These are phyloP conservation scores for Hypoxylon perforatum DNA, from an alignment of 495 filamentous ascomycete species.

Conservation along the genomic window DNA sequence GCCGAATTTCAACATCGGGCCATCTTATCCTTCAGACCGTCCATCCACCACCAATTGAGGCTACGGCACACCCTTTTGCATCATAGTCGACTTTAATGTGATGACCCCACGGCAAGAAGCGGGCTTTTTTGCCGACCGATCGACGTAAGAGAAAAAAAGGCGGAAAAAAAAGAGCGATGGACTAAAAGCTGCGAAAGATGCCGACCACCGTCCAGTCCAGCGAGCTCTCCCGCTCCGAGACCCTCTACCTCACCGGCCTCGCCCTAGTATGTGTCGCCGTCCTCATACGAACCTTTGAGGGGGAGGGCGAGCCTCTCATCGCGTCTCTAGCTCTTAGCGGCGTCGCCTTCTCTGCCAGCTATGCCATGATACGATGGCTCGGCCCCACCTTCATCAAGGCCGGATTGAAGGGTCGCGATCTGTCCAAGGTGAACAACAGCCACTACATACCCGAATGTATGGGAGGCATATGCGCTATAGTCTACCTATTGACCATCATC, in stretches of 20 bases:
- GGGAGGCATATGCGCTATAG: conserved; percentile 93
- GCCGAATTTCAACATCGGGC: conserved; percentile 4
- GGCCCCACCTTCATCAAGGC: conserved; percentile 88
- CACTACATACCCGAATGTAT: conserved; percentile 93
- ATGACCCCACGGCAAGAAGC: conserved; percentile 11
- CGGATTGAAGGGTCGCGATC: conserved; percentile 89
- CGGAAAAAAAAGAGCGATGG: conserved; percentile 18
- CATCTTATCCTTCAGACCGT: conserved; percentile 22
- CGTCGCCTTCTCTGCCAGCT: conserved; percentile 82
- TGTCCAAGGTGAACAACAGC: conserved; percentile 77
- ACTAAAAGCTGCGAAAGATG: conserved; percentile 50
- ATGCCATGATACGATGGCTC: conserved; percentile 92
- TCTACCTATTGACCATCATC: conserved; percentile 88
- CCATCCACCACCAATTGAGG: conserved; percentile 25
- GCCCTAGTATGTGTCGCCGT: conserved; percentile 76
- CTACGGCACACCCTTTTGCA: conserved; percentile 35
- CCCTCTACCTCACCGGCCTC: conserved; percentile 74
- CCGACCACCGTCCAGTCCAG: conserved; percentile 45
- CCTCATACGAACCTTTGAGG: conserved; percentile 80
- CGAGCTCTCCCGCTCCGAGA: conserved; percentile 74
- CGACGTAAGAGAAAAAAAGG: conserved; percentile 13
- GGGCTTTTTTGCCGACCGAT: conserved; percentile 24
- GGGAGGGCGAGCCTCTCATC: conserved; percentile 87
- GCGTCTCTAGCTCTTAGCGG: conserved; percentile 88
- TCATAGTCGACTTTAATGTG: conserved; percentile 29